phyloP scores from a whole-genome alignment of 495 filamentous ascomycete species.

The Cercophora scortea region DNA sequence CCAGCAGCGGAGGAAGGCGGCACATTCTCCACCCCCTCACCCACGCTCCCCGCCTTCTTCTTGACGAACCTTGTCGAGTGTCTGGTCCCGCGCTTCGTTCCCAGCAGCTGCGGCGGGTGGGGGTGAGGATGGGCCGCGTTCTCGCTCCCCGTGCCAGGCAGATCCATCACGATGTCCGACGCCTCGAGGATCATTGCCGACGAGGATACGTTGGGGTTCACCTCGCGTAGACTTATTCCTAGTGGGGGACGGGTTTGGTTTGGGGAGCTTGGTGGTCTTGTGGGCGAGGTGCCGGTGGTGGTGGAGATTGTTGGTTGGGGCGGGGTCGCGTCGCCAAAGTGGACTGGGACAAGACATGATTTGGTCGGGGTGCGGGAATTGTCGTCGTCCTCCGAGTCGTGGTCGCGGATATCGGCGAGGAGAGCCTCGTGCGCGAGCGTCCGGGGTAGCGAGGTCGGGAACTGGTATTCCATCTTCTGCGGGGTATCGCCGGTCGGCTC shows the following conservation, averaged over 20 bases:
- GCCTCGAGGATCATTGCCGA: constrained; percentile 21
- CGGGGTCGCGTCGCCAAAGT: constrained; percentile 26
- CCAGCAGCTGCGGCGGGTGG: constrained; percentile 36
- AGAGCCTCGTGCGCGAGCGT: constrained; percentile 66
- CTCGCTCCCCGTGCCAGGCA: constrained; percentile 9
- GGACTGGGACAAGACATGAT: constrained; percentile 5
- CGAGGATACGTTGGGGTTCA: constrained; percentile 34
- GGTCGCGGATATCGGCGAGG: constrained; percentile 42
- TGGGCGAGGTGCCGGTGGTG: constrained; percentile 7
- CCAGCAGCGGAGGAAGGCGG: constrained; percentile 34
- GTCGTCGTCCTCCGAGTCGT: too few species aligned
- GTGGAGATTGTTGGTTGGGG: constrained; percentile 7
- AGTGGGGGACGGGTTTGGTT: not conserved
- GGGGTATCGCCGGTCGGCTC: constrained; percentile 79
- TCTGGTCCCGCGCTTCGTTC: constrained; percentile 44
- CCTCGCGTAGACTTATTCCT: constrained; percentile 30
- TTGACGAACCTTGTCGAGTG: constrained; percentile 32
- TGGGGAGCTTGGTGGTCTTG: not conserved
- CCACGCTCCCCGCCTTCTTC: constrained; percentile 34
- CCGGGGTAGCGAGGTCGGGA: constrained; percentile 65
- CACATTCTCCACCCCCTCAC: constrained; percentile 56
- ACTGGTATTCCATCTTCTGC: constrained; percentile 65
- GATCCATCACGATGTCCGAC: constrained; percentile 19
- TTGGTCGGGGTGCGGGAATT: constrained; percentile 19
- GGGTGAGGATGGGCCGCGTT: not conserved